Percentiles rank a stretch among this genome's conserved stretches.
phyloP scores from a whole-genome alignment of 306 rosid species.

The Glycyrrhiza uralensis region DNA sequence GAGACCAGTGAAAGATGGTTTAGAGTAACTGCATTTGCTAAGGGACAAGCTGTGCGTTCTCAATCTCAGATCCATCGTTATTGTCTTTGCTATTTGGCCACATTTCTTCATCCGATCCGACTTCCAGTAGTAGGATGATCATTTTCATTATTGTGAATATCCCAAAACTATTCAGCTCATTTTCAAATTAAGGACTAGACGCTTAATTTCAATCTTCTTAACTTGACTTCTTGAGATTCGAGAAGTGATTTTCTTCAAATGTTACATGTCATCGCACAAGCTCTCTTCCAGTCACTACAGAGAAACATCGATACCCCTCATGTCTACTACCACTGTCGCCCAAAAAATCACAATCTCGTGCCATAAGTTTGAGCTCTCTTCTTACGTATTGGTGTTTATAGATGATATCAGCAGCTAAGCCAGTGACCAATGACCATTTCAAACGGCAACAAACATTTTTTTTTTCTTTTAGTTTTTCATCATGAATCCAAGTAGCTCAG shows the following conservation, averaged over 20 bases:
- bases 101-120: too few species aligned
- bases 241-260: neutral
- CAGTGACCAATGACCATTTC: neutral
- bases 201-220: neutral
- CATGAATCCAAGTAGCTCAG: neutral
- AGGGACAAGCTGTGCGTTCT: too few species aligned
- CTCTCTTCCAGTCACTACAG: neutral
- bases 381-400: neutral
- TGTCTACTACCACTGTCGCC: neutral
- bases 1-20: too few species aligned
- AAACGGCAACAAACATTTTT: neutral
- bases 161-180: too few species aligned
- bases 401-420: neutral
- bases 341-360: neutral
- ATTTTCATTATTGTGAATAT: too few species aligned
- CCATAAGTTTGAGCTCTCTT: neutral
- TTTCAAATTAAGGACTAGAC: too few species aligned
- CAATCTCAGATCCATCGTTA: too few species aligned
- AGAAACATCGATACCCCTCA: neutral
- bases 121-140: too few species aligned
- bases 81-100: too few species aligned
- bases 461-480: neutral
- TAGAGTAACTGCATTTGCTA: too few species aligned
- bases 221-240: neutral
- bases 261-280: neutral